Percentiles rank a stretch among this genome's conserved stretches.
Evolutionary conservation across 441 rosid genomes (phyloP).

Genomic region (Syzygium syzygioides): DNA sequence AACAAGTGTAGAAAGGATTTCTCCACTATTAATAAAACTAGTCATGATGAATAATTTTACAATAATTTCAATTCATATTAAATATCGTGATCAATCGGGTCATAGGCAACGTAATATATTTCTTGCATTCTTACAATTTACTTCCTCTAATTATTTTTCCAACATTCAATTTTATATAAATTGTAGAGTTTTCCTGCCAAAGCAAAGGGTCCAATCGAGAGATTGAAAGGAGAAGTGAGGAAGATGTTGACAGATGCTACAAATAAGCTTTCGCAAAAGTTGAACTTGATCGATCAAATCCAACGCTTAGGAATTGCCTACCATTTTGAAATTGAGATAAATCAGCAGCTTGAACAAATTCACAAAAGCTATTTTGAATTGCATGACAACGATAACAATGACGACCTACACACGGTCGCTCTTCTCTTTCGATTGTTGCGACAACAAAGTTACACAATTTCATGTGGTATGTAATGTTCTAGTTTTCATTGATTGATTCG

Average conservation of each 20-base stretch:
- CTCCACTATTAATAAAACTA: neutral
- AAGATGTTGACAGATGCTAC: neutral
- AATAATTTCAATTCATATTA: neutral
- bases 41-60: neutral
- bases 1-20: neutral
- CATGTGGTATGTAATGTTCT: neutral
- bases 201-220: neutral
- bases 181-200: neutral
- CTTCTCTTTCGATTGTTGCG: neutral
- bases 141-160: no score
- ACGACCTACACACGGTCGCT: neutral
- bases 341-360: neutral
- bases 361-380: neutral
- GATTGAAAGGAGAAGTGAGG: neutral
- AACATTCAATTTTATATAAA: neutral
- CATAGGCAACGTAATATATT: neutral
- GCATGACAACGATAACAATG: neutral
- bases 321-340: neutral
- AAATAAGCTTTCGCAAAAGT: neutral
- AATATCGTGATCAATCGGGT: neutral
- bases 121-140: neutral
- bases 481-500: neutral
- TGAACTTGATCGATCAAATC: neutral
- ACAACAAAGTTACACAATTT: neutral
- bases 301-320: slow-evolving; percentile 6